Conservation (phyloP, 208 protist genomes). For the Leishmania tropica region DNA sequence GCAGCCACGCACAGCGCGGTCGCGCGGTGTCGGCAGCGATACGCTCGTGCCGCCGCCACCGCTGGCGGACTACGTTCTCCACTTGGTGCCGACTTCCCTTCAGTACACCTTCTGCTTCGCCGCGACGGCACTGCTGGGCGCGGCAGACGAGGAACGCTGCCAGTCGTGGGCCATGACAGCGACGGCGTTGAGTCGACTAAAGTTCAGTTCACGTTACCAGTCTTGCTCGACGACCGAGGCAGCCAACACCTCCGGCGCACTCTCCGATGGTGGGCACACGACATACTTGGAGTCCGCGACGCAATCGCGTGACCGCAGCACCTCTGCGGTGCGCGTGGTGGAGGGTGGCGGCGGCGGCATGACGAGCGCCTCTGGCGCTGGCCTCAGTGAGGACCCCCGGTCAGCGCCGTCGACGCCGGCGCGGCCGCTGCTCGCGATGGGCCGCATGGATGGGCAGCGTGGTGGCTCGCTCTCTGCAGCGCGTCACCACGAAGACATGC, state of each 20-base stretch:
- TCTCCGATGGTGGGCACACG: slow-evolving; percentile 31
- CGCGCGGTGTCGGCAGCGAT: slow-evolving; percentile 1
- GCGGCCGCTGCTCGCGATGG: background rate
- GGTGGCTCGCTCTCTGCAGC: background rate
- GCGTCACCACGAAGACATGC: background rate
- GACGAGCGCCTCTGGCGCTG: background rate
- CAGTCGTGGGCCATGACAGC: slow-evolving; percentile 29
- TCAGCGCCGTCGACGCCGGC: slow-evolving; percentile 21
- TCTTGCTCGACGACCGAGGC: slow-evolving; percentile 29
- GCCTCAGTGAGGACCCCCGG: slow-evolving; percentile 19
- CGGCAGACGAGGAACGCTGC: slow-evolving; percentile 31
- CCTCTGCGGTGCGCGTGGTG: slow-evolving; percentile 22
- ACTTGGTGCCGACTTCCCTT: slow-evolving; percentile 28
- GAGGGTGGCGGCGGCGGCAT: slow-evolving; percentile 8
- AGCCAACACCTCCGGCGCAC: slow-evolving; percentile 34
- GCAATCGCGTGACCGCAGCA: slow-evolving; percentile 23
- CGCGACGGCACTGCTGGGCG: slow-evolving; percentile 41
- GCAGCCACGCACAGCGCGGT: slow-evolving; percentile 8
- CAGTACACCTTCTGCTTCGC: slow-evolving; percentile 52
- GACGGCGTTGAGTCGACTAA: slow-evolving; percentile 4
- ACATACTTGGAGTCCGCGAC: slow-evolving; percentile 23
- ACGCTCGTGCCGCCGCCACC: slow-evolving; percentile 18
- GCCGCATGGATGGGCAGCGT: slow-evolving; percentile 14
- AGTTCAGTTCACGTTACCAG: background rate
- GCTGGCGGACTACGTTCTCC: slow-evolving; percentile 32